Percentiles rank a stretch among this genome's conserved stretches.
These are phyloP conservation scores for Immersiella caudata DNA, from an alignment of 495 filamentous ascomycete genomes.

Conservation along the genomic window DNA sequence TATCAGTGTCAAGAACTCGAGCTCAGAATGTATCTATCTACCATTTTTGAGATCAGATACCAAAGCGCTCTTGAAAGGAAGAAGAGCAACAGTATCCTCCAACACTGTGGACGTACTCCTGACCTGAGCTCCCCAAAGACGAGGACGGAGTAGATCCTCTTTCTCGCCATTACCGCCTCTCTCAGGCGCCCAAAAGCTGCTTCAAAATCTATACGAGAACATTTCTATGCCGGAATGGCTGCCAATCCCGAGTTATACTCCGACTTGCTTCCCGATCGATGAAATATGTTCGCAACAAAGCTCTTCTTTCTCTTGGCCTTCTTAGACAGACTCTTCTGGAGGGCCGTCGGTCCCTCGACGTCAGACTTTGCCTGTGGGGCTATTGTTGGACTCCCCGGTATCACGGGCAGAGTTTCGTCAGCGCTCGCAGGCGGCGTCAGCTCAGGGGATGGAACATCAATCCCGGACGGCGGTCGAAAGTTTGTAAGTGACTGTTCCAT, in stretches of 20 bases:
- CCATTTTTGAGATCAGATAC: background rate
- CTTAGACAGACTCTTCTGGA: slow-evolving; percentile 22
- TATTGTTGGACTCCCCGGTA: slow-evolving; percentile 19
- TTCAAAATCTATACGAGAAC: background rate
- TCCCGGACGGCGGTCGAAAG: slow-evolving; percentile 21
- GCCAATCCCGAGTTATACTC: slow-evolving; percentile 23
- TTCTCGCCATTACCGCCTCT: background rate
- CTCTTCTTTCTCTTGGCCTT: slow-evolving; percentile 53
- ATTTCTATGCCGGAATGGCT: slow-evolving; percentile 15
- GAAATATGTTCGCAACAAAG: slow-evolving; percentile 54
- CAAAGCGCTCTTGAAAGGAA: too few species aligned
- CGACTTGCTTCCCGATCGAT: slow-evolving; percentile 32
- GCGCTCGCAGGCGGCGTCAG: slow-evolving; percentile 36
- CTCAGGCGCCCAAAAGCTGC: background rate
- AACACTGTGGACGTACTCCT: too few species aligned
- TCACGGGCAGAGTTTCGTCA: slow-evolving; percentile 25
- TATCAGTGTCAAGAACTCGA: background rate
- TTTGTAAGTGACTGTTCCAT: slow-evolving; percentile 27
- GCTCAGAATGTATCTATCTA: background rate
- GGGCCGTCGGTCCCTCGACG: background rate
- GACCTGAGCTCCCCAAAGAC: too few species aligned
- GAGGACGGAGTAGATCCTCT: background rate
- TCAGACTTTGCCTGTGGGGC: background rate
- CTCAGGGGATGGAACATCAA: slow-evolving; percentile 19
- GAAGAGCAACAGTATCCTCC: too few species aligned